Percentiles rank a stretch among this genome's conserved stretches.
These are phyloP conservation scores for Primulina tabacum DNA, from an alignment of 257 asterid genomes.

Conservation along the genomic window DNA sequence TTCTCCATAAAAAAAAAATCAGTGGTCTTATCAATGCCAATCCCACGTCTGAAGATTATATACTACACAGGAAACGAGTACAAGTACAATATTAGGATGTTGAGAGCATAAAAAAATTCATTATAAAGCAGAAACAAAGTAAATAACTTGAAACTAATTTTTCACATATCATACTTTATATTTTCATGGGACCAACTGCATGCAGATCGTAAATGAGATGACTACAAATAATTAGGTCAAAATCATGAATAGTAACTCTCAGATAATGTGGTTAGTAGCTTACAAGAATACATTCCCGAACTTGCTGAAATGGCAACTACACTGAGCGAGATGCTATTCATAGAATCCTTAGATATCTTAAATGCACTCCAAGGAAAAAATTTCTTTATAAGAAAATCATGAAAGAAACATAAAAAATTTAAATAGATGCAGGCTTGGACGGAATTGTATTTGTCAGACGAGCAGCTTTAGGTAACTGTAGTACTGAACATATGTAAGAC, in stretches of 20 bases:
- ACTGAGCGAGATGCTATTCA: background rate
- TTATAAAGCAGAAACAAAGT: slow-evolving; percentile 16
- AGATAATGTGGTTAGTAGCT: background rate
- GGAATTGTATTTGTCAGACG: too few relatives aligned
- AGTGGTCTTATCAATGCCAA: slow-evolving; percentile 84
- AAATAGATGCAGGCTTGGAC: background rate
- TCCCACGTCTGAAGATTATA: slow-evolving; percentile 90
- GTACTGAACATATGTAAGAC: background rate
- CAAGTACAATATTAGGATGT: slow-evolving; percentile 28
- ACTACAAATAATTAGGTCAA: background rate
- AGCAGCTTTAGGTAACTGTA: background rate
- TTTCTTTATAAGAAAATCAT: too few relatives aligned
- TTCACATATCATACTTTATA: too few relatives aligned
- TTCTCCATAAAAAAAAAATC: slow-evolving; percentile 94
- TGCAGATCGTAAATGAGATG: background rate
- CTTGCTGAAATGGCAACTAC: background rate
- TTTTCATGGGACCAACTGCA: background rate
- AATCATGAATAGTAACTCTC: background rate
- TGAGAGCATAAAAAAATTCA: too few relatives aligned
- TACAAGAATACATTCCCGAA: background rate
- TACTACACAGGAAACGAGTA: slow-evolving; percentile 45
- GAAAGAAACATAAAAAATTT: background rate
- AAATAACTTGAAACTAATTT: background rate
- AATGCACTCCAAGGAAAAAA: background rate
- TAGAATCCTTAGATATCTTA: background rate